Evolutionary conservation across 2,329 filamentous ascomycete species (phyloP).

Genomic region (Scedosporium minutisporum): DNA sequence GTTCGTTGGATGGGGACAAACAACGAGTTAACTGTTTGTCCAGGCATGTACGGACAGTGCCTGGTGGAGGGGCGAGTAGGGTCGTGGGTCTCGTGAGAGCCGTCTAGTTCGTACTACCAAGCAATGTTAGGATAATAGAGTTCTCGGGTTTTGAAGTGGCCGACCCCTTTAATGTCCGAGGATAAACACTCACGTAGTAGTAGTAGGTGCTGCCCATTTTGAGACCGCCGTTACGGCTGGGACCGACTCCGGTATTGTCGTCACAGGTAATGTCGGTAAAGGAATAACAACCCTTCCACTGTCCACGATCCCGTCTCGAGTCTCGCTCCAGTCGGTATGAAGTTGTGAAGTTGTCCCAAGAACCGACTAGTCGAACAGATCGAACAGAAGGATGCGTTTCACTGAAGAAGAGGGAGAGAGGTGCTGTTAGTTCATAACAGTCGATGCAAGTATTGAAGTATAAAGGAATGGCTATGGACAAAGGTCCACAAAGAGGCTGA

Average conservation of each 20-base stretch:
- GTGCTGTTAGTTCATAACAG: not conserved
- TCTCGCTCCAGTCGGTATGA: constrained; percentile 77
- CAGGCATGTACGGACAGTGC: constrained; percentile 75
- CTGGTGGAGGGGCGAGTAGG: constrained; percentile 63
- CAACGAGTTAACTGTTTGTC: constrained; percentile 77
- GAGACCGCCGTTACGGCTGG: constrained; percentile 57
- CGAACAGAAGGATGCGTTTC: constrained; percentile 50
- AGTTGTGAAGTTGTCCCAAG: constrained; percentile 87
- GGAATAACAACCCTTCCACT: constrained; percentile 81
- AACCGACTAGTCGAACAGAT: constrained; percentile 75
- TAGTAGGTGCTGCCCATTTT: constrained; percentile 93
- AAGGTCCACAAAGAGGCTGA: not conserved
- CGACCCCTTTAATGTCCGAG: not conserved
- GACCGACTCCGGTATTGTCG: constrained; percentile 43
- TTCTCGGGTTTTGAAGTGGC: not conserved
- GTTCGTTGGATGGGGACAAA: constrained; percentile 65
- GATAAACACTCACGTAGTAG: constrained; percentile 66
- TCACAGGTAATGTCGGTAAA: constrained; percentile 82
- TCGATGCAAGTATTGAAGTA: not conserved
- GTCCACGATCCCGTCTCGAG: constrained; percentile 57
- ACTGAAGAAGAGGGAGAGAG: constrained; percentile 23
- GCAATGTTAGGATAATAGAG: constrained; percentile 16
- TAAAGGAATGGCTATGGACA: constrained; percentile 1
- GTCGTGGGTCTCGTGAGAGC: constrained; percentile 68
- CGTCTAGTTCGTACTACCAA: constrained; percentile 72